Evolutionary conservation across 179 eudicot species (phyloP).

Genomic region (Patellifolia procumbens): DNA sequence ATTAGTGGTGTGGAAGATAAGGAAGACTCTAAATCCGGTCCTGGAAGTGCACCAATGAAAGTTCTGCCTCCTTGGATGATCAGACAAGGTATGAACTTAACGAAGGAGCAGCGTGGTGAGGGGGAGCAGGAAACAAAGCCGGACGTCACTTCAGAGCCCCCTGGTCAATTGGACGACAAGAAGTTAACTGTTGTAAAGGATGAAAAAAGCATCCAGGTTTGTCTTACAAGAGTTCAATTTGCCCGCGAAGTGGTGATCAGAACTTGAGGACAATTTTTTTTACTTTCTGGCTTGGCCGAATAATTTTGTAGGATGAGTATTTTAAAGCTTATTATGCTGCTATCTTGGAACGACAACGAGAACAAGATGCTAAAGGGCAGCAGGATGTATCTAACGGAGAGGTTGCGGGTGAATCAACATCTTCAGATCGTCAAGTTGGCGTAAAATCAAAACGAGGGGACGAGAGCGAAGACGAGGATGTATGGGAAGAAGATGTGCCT

Average conservation of each 20-base stretch:
- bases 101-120: slow-evolving; percentile 90
- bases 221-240: slow-evolving; percentile 20
- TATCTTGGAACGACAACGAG: slow-evolving; percentile 58
- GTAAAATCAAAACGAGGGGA: slow-evolving; percentile 67
- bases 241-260: neutral
- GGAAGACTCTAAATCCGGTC: slow-evolving; percentile 56
- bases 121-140: slow-evolving; percentile 56
- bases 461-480: slow-evolving; percentile 60
- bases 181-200: slow-evolving; percentile 52
- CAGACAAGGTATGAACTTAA: slow-evolving; percentile 81
- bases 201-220: slow-evolving; percentile 52
- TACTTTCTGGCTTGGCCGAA: slow-evolving; percentile 9
- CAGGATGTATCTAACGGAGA: slow-evolving; percentile 36
- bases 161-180: slow-evolving; percentile 62
- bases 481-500: slow-evolving; percentile 83
- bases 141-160: slow-evolving; percentile 54
- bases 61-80: slow-evolving; percentile 99
- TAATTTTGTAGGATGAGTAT: slow-evolving; percentile 68
- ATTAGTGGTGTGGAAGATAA: slow-evolving; percentile 67
- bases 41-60: slow-evolving; percentile 54
- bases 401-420: slow-evolving; percentile 29
- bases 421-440: slow-evolving; percentile 72
- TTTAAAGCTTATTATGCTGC: slow-evolving; percentile 89
- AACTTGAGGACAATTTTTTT: neutral
- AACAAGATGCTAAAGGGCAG: slow-evolving; percentile 52